phyloP scores from a whole-genome alignment of 768 basidiomycete species.

The Tremella mesenterica region DNA sequence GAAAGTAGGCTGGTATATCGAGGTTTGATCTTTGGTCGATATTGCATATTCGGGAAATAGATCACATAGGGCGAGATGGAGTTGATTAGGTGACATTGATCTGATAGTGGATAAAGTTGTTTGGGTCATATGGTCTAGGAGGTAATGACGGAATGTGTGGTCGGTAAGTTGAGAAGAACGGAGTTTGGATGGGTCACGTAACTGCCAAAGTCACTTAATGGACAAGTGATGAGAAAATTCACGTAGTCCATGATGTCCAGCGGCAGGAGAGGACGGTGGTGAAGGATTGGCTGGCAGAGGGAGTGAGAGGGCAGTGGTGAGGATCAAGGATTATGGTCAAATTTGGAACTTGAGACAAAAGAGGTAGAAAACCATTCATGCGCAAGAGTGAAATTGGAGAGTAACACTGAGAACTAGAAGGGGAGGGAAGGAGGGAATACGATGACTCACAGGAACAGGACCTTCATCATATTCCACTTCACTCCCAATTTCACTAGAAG shows the following conservation, averaged over 20 bases:
- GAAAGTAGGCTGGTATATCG: no score
- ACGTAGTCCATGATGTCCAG: no score
- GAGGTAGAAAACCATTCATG: no score
- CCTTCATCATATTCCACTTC: neutral
- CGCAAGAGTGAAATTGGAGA: no score
- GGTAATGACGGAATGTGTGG: conserved; percentile 32
- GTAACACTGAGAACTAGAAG: no score
- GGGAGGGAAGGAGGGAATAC: no score
- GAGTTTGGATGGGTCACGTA: conserved; percentile 27
- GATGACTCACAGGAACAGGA: neutral
- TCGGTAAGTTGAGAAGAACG: conserved; percentile 29
- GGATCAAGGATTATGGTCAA: no score
- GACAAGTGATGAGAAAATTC: neutral
- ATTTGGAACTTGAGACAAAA: no score
- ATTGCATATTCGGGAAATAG: conserved; percentile 24
- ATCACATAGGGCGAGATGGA: conserved; percentile 3
- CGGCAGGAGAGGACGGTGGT: no score
- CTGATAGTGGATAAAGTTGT: conserved; percentile 8
- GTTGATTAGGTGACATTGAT: neutral
- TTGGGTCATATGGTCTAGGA: conserved; percentile 32
- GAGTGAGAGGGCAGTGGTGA: no score
- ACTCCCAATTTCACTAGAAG: conserved; percentile 18
- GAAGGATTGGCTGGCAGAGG: no score
- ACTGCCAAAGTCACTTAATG: conserved; percentile 10
- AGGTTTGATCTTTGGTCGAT: no score